Base-by-base conservation (phyloP, 306 rosid species). In the Castanospermum australe region DNA sequence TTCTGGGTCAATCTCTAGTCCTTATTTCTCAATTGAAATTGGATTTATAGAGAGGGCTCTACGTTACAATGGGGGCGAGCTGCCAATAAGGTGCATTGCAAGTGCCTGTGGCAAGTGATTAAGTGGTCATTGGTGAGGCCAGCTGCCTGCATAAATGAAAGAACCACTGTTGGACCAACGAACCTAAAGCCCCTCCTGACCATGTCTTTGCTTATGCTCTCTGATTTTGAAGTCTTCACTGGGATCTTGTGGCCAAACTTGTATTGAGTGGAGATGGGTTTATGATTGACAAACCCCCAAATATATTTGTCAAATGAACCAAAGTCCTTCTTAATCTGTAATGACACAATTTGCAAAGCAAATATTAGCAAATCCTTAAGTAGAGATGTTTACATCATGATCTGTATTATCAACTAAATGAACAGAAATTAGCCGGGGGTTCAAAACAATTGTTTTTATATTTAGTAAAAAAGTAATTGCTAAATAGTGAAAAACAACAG, bases 201-300 rank as follows among this genome's bases (percentile, higher is more conserved):
- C 99, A 95, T 90, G 87, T 95, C 97, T 76, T 91, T 95, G 90
- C 99, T 95, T 62, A 95, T 93, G 87, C 83, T 88, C 68, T 95
- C 99, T 42, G 99, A 95, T 87, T 95, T 96, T 76, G 99, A 96
- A 9, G 98, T 96, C 91, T 93, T 96, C 79, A 89, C 98, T 75
- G 98, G 99, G 13, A 93, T 89, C 82, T 87, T 96, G 84, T 96
- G 90, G 32, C 96, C 97, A 76, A 90, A 87, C 62, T 91, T 96
- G 93, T 93, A 90, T 33, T 93, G 96, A 14, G 96, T 91, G 14
- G 89, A 91, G 82, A 96, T 90, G 0, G 96, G 93, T 76, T 90
- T 91, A 35, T 91, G 84, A 86, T 90, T 96, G 55, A 96, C 91
- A 87, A 96, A 93, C 0, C 98, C 99, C 98, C 97, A 96, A 0